These are phyloP conservation scores for Olyra latifolia DNA, from an alignment of 176 grass and related monocot genomes.

Conservation along the genomic window DNA sequence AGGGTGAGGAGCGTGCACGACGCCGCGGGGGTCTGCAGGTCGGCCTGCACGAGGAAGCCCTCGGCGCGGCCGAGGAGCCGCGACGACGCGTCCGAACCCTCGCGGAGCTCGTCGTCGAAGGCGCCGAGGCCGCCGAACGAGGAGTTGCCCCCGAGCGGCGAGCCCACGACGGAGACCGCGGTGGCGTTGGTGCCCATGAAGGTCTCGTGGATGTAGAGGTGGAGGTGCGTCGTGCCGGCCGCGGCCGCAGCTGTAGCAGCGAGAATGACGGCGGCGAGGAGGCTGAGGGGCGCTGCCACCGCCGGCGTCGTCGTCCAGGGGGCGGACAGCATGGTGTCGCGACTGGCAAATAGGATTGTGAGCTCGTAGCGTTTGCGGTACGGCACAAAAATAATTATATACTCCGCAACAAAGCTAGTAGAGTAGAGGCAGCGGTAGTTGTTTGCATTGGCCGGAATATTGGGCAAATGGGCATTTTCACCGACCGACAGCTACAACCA, in stretches of 20 bases:
- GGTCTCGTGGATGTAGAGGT: slow-evolving; percentile 39
- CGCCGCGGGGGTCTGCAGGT: background rate
- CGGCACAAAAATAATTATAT: no score
- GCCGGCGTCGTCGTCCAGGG: no score
- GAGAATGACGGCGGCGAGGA: background rate
- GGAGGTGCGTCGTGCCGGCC: slow-evolving; percentile 26
- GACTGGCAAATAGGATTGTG: no score
- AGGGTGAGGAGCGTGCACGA: background rate
- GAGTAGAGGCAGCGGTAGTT: no score
- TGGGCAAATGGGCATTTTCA: no score
- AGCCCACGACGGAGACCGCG: background rate
- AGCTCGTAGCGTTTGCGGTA: no score
- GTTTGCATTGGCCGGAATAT: no score
- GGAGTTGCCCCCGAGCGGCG: background rate
- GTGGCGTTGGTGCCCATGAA: slow-evolving; percentile 26
- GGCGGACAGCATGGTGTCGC: background rate
- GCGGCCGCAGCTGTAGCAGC: background rate
- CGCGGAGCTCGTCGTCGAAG: slow-evolving; percentile 28
- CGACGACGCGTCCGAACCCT: background rate
- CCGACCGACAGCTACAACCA: no score
- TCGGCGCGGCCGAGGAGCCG: slow-evolving; percentile 32
- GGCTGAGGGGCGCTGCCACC: background rate
- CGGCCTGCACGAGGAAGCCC: slow-evolving; percentile 28
- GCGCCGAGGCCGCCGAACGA: slow-evolving; percentile 8
- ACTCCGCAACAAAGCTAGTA: no score